Percentiles rank a stretch among this genome's conserved stretches.
phyloP scores from a whole-genome alignment of 2,329 filamentous ascomycete genomes.

The Tolypocladium ophioglossoides region DNA sequence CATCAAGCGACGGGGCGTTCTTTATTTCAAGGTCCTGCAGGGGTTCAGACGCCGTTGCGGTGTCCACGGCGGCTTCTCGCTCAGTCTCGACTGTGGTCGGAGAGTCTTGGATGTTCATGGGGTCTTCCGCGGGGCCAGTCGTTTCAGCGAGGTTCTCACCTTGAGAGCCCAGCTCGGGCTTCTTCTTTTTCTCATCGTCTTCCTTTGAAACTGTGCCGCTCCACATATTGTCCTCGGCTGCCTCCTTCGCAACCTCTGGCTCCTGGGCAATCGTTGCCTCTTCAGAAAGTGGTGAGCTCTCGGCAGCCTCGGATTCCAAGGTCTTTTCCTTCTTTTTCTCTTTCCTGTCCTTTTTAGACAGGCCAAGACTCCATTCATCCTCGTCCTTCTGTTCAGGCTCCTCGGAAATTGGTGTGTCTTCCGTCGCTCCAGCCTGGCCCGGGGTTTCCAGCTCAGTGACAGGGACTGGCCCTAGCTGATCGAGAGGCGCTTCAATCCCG shows the following conservation, averaged over 20 bases:
- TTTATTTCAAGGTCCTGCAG: background rate
- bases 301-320: constrained; percentile 5
- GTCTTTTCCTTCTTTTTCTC: constrained; percentile 11
- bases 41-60: background rate
- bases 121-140: background rate
- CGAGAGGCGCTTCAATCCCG: constrained; percentile 6
- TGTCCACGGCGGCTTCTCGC: background rate
- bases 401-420: background rate
- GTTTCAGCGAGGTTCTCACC: constrained; percentile 3
- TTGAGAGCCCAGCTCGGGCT: constrained; percentile 1
- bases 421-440: constrained; percentile 5
- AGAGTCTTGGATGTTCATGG: background rate
- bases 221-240: constrained; percentile 2
- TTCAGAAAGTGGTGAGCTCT: constrained; percentile 5
- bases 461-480: background rate
- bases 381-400: constrained; percentile 2
- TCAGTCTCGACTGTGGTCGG: background rate
- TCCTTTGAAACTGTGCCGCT: constrained; percentile 11
- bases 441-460: constrained; percentile 5
- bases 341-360: constrained; percentile 21
- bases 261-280: constrained; percentile 4
- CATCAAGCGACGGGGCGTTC: background rate
- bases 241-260: constrained; percentile 3
- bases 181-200: constrained; percentile 19
- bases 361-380: constrained; percentile 3